phyloP scores from a whole-genome alignment of 371 early-diverging fungal species.

The Syncephalastrum contaminatum region DNA sequence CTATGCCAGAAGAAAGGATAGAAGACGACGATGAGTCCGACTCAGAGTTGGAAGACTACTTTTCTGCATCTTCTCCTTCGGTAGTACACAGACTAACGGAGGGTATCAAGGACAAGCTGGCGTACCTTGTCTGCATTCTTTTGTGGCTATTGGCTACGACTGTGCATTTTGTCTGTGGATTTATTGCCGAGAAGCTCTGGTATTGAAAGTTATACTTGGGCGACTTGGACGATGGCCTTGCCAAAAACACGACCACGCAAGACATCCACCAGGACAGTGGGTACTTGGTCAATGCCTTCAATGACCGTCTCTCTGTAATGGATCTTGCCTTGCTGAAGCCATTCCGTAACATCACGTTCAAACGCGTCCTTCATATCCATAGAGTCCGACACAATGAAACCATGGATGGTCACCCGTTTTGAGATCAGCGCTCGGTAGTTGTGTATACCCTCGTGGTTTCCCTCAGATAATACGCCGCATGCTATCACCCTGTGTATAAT shows the following conservation, averaged over 20 bases:
- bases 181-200: slow-evolving; percentile 3
- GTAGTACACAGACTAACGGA: neutral
- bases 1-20: too few species aligned
- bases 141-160: neutral
- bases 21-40: too few species aligned
- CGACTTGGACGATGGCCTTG: slow-evolving; percentile 72
- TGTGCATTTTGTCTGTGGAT: neutral
- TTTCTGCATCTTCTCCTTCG: neutral
- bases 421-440: slow-evolving; percentile 34
- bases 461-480: slow-evolving; percentile 64
- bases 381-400: slow-evolving; percentile 56
- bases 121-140: too few species aligned
- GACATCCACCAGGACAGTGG: slow-evolving; percentile 66
- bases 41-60: neutral
- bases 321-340: slow-evolving; percentile 64
- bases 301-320: slow-evolving; percentile 55
- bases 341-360: slow-evolving; percentile 45
- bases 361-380: slow-evolving; percentile 45
- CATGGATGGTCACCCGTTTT: slow-evolving; percentile 61
- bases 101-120: neutral
- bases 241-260: slow-evolving; percentile 74
- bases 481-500: slow-evolving; percentile 29
- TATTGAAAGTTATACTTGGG: slow-evolving; percentile 5
- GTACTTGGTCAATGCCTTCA: slow-evolving; percentile 73
- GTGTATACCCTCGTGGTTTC: slow-evolving; percentile 22